These are phyloP conservation scores for Setaria italica DNA, from an alignment of 202 grass and related monocot species.

Conservation along the genomic window DNA sequence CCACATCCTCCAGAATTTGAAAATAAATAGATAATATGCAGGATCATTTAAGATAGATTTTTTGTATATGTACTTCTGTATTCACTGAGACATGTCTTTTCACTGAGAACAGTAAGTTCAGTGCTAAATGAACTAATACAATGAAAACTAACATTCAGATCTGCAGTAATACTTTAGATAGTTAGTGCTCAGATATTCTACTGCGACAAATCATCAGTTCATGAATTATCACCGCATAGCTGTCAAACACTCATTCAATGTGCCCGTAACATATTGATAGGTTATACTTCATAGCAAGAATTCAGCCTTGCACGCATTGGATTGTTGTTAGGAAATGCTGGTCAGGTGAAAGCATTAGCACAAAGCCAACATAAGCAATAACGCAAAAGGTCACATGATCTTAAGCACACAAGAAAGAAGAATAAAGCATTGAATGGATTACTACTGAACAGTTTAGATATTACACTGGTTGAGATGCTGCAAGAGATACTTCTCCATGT, in stretches of 20 bases:
- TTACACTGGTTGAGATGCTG: slow-evolving; percentile 97
- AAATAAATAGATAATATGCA: slow-evolving; percentile 15
- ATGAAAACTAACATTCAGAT: slow-evolving; percentile 1
- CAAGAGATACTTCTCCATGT: slow-evolving; percentile 94
- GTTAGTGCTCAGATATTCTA: neutral
- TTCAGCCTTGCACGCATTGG: neutral
- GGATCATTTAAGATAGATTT: neutral
- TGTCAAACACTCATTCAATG: neutral
- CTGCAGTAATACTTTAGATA: neutral
- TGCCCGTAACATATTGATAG: neutral
- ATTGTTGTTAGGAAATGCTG: neutral
- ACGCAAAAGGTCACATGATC: neutral
- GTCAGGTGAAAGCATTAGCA: slow-evolving; percentile 19
- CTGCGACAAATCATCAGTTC: neutral
- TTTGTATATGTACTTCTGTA: neutral
- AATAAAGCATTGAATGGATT: slow-evolving; percentile 34
- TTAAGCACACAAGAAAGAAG: slow-evolving; percentile 5
- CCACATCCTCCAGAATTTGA: neutral
- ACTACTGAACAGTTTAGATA: slow-evolving; percentile 55
- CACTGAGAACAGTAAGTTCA: neutral
- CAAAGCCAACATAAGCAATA: slow-evolving; percentile 12
- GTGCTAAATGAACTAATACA: neutral
- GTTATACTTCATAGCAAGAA: neutral
- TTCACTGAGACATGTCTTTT: neutral
- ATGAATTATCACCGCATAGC: neutral